Evolutionary conservation across 805 yeast genomes (phyloP).

Genomic region (Starmerella khaoyaiensis): DNA sequence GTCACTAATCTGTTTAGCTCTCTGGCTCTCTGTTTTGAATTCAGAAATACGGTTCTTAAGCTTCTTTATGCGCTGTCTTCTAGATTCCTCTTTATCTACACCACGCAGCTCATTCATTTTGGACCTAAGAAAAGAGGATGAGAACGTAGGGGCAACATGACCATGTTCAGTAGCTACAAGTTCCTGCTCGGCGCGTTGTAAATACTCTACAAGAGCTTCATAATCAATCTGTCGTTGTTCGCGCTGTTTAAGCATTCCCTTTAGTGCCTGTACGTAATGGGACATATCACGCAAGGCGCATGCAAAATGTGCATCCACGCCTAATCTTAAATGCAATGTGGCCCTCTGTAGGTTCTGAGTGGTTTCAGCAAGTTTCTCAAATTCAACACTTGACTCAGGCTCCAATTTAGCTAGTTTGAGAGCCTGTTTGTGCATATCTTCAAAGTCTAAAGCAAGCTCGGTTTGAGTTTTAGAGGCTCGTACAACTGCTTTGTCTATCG

Average conservation of each 20-base stretch:
- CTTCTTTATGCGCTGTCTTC: conserved; percentile 40
- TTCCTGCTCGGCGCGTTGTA: conserved; percentile 57
- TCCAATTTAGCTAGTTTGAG: conserved; percentile 51
- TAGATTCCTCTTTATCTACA: conserved; percentile 43
- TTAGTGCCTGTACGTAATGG: conserved; percentile 56
- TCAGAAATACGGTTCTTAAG: conserved; percentile 39
- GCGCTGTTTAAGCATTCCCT: conserved; percentile 61
- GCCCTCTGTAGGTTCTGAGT: conserved; percentile 34
- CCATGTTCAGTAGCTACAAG: conserved; percentile 42
- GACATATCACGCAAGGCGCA: conserved; percentile 78
- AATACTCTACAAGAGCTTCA: conserved; percentile 72
- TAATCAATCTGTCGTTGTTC: conserved; percentile 86
- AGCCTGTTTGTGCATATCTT: conserved; percentile 56
- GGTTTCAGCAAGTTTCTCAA: conserved; percentile 37
- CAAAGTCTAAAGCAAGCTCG: conserved; percentile 61
- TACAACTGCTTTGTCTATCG: conserved; percentile 64
- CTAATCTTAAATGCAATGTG: conserved; percentile 34
- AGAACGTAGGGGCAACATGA: conserved; percentile 28
- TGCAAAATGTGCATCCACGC: conserved; percentile 65
- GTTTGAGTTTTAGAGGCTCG: conserved; percentile 60
- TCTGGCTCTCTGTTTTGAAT: conserved; percentile 38
- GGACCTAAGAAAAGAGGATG: conserved; percentile 38
- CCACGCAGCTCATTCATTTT: conserved; percentile 53
- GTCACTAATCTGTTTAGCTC: conserved; percentile 39
- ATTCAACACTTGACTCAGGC: conserved; percentile 30